These are phyloP conservation scores for Rehmannia glutinosa DNA, from an alignment of 257 asterid species.

Conservation along the genomic window DNA sequence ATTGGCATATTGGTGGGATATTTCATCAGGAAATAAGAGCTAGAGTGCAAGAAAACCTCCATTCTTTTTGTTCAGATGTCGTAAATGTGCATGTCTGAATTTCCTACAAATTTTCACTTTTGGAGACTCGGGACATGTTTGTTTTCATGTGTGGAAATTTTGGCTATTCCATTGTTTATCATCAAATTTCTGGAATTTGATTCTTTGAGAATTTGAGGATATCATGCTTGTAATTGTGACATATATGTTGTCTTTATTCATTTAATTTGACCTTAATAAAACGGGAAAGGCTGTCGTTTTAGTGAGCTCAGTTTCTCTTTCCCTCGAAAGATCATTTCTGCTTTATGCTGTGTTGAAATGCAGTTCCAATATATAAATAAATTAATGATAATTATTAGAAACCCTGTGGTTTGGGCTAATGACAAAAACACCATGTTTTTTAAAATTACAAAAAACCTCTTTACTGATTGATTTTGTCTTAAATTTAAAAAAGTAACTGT, in stretches of 20 bases:
- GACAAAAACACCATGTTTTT: too few species aligned
- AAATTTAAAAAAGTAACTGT: too few species aligned
- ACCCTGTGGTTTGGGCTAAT: too few species aligned
- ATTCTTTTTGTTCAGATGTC: constrained; percentile 15
- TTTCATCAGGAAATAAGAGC: constrained; percentile 33
- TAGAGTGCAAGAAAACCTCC: neutral
- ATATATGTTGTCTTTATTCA: neutral
- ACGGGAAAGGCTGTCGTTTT: too few species aligned
- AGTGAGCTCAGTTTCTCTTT: too few species aligned
- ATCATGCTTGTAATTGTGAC: neutral
- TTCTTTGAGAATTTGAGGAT: constrained; percentile 7
- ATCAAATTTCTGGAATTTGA: neutral
- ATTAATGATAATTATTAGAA: too few species aligned
- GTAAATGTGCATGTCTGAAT: constrained; percentile 5
- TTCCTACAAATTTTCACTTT: neutral
- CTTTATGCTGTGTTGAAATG: too few species aligned
- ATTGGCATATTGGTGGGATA: constrained; percentile 59
- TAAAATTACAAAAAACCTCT: too few species aligned
- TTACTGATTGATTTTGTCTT: too few species aligned
- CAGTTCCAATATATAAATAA: too few species aligned
- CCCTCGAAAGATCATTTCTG: too few species aligned
- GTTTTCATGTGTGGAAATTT: neutral
- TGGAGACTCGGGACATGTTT: neutral
- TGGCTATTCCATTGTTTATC: neutral
- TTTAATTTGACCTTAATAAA: too few species aligned